phyloP scores from a whole-genome alignment of 2,329 filamentous ascomycete species.

The Aspergillus luchuensis region DNA sequence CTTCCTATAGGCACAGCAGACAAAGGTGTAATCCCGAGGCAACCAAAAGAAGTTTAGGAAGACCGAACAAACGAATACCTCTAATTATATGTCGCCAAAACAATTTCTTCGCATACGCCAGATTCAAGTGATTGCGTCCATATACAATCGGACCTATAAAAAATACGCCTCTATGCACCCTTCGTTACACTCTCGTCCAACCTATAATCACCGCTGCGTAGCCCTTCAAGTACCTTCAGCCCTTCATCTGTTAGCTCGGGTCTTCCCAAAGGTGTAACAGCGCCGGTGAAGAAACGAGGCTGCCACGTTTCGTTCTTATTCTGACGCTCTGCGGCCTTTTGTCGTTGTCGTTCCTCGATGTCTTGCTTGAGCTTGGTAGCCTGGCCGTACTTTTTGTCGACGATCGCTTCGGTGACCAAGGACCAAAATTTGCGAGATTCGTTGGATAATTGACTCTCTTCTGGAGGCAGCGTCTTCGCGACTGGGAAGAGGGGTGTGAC shows the following conservation, averaged over 20 bases:
- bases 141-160: conserved; percentile 12
- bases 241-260: conserved; percentile 67
- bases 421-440: conserved; percentile 89
- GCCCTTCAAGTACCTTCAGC: conserved; percentile 56
- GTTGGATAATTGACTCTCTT: conserved; percentile 78
- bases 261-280: conserved; percentile 60
- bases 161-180: conserved; percentile 26
- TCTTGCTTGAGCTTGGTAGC: conserved; percentile 88
- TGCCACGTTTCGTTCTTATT: conserved; percentile 69
- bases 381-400: conserved; percentile 75
- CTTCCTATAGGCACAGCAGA: not conserved
- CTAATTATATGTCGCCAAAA: conserved; percentile 1
- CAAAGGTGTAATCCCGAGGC: not conserved
- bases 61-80: not conserved
- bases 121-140: not conserved
- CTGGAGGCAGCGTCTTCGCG: conserved; percentile 76
- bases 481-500: conserved; percentile 79
- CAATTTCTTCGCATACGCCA: not conserved
- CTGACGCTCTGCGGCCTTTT: conserved; percentile 80
- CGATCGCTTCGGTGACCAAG: conserved; percentile 82
- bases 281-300: conserved; percentile 81
- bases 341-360: conserved; percentile 84
- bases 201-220: conserved; percentile 56
- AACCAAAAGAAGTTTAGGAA: not conserved
- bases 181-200: conserved; percentile 46